Evolutionary conservation across 345 rosid genomes (phyloP).

Genomic region (Brassica incana): DNA sequence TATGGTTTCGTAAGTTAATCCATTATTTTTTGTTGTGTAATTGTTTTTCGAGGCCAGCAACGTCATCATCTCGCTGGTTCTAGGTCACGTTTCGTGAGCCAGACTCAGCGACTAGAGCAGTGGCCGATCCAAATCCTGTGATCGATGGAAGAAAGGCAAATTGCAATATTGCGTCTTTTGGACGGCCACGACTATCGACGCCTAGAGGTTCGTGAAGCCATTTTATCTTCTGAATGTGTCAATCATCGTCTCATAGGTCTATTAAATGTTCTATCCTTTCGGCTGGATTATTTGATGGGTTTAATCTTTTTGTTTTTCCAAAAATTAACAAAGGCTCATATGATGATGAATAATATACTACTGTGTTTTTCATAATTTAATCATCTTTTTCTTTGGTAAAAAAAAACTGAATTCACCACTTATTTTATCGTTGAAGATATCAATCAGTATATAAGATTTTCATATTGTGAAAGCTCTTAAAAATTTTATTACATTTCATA

Average conservation of each 20-base stretch:
- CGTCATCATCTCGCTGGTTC: constrained; percentile 16
- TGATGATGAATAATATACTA: neutral
- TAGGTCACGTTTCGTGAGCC: constrained; percentile 92
- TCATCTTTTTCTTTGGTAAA: neutral
- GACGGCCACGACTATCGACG: constrained; percentile 82
- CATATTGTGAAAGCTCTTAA: neutral
- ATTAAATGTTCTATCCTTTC: neutral
- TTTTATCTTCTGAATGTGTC: neutral
- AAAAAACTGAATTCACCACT: neutral
- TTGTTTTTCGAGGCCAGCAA: neutral
- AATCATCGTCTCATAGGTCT: constrained; percentile 9
- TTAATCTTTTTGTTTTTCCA: neutral
- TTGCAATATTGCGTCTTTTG: constrained; percentile 87
- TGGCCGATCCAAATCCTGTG: constrained; percentile 74
- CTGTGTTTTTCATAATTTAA: neutral
- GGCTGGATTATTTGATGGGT: constrained; percentile 7
- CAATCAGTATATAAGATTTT: neutral
- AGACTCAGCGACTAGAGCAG: constrained; percentile 82
- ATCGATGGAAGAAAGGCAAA: constrained; percentile 92
- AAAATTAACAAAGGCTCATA: neutral
- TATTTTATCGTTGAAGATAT: neutral
- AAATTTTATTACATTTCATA: too few relatives aligned
- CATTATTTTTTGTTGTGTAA: neutral
- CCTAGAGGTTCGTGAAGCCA: constrained; percentile 58
- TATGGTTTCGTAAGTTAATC: constrained; percentile 79